Percentiles rank a stretch among this genome's conserved stretches.
These are phyloP conservation scores for Wallacemonas sp. DNA, from an alignment of 208 protist genomes.

Conservation along the genomic window DNA sequence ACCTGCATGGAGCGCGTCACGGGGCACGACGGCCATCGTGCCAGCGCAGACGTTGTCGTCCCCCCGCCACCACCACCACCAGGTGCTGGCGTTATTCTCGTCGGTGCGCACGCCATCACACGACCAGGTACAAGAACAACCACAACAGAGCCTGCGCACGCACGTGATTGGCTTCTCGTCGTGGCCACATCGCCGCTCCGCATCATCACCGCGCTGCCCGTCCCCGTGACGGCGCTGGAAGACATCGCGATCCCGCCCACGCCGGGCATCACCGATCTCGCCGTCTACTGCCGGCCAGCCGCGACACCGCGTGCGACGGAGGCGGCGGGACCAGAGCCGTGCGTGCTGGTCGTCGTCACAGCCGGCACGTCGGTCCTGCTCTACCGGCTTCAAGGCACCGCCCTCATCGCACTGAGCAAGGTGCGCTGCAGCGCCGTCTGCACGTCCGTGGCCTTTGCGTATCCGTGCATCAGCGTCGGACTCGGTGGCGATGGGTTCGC, in stretches of 20 bases:
- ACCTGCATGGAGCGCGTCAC: slow-evolving; percentile 35
- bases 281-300: slow-evolving; percentile 2
- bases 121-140: neutral
- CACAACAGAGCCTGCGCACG: neutral
- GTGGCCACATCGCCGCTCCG: slow-evolving; percentile 31
- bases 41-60: no score
- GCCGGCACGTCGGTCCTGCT: slow-evolving; percentile 27
- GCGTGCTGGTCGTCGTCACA: slow-evolving; percentile 32
- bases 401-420: slow-evolving; percentile 20
- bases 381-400: slow-evolving; percentile 26
- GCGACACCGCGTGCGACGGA: no score
- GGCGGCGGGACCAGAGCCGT: no score
- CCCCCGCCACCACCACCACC: neutral
- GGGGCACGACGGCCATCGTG: neutral
- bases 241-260: neutral
- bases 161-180: slow-evolving; percentile 25
- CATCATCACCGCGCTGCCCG: slow-evolving; percentile 19
- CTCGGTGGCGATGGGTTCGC: slow-evolving; percentile 24
- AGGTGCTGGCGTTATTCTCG: neutral
- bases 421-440: slow-evolving; percentile 19
- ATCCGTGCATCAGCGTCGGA: slow-evolving; percentile 38
- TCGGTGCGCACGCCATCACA: neutral
- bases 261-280: slow-evolving; percentile 5
- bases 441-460: slow-evolving; percentile 36
- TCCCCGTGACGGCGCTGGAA: slow-evolving; percentile 10